Conservation (phyloP, 257 asterid genomes). For the Solanum chmielewskii region DNA sequence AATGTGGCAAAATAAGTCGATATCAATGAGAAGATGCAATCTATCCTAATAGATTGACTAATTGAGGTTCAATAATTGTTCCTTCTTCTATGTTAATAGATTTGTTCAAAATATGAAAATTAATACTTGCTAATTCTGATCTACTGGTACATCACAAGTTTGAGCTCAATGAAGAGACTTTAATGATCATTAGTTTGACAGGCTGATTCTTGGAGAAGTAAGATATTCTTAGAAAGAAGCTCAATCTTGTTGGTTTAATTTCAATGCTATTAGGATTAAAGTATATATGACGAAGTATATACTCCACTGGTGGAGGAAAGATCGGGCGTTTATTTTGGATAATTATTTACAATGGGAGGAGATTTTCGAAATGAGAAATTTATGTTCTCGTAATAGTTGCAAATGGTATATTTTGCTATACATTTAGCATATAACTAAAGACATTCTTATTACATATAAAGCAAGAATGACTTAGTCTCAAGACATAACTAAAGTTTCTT, state of each 20-base stretch:
- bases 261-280: slow-evolving; percentile 4
- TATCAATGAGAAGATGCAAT: slow-evolving; percentile 74
- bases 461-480: slow-evolving; percentile 15
- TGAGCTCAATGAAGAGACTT: slow-evolving; percentile 77
- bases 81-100: background rate
- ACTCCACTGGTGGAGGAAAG: slow-evolving; percentile 67
- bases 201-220: slow-evolving; percentile 72
- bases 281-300: slow-evolving; percentile 62
- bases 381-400: background rate
- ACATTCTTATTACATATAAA: background rate
- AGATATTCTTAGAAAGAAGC: slow-evolving; percentile 61
- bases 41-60: slow-evolving; percentile 11
- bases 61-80: slow-evolving; percentile 38
- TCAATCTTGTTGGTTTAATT: slow-evolving; percentile 79
- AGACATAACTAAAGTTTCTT: slow-evolving; percentile 44
- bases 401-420: background rate
- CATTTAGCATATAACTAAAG: background rate
- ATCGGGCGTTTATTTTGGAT: slow-evolving; percentile 70
- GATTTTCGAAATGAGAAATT: slow-evolving; percentile 62
- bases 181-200: slow-evolving; percentile 61
- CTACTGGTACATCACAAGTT: slow-evolving; percentile 84
- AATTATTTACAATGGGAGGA: slow-evolving; percentile 65
- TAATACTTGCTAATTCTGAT: background rate
- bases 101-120: background rate
- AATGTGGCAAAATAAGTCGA: slow-evolving; percentile 31